phyloP scores from a whole-genome alignment of 2,329 filamentous ascomycete genomes.

The Teratosphaeria destructans region DNA sequence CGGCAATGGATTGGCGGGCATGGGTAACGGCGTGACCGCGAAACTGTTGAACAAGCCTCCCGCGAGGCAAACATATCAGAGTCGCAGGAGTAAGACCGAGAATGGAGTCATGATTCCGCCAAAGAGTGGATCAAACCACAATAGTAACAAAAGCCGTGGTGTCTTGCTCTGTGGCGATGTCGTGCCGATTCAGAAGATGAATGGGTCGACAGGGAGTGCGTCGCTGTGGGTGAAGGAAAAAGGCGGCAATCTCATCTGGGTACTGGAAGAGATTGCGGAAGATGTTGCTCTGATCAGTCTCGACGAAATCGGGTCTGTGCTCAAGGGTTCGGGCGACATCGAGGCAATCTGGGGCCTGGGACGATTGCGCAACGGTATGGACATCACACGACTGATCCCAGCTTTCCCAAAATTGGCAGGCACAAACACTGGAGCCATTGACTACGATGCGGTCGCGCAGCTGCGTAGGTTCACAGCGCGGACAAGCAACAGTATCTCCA shows the following conservation, averaged over 20 bases:
- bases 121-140: slow-evolving; percentile 45
- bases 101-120: slow-evolving; percentile 44
- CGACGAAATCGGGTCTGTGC: slow-evolving; percentile 66
- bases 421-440: slow-evolving; percentile 60
- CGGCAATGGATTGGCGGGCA: slow-evolving; percentile 39
- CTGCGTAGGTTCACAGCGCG: slow-evolving; percentile 76
- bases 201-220: slow-evolving; percentile 81
- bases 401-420: slow-evolving; percentile 68
- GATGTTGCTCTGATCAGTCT: slow-evolving; percentile 71
- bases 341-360: slow-evolving; percentile 77
- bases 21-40: slow-evolving; percentile 79
- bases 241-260: slow-evolving; percentile 86
- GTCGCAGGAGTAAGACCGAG: slow-evolving; percentile 54
- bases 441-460: slow-evolving; percentile 64
- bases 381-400: slow-evolving; percentile 70
- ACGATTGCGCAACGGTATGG: slow-evolving; percentile 54
- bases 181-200: slow-evolving; percentile 94
- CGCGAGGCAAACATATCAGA: slow-evolving; percentile 42
- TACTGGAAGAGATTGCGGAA: slow-evolving; percentile 93
- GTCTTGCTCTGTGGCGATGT: slow-evolving; percentile 93
- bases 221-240: slow-evolving; percentile 99
- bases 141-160: slow-evolving; percentile 67
- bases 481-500: slow-evolving; percentile 65
- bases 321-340: slow-evolving; percentile 62
- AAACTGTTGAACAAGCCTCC: slow-evolving; percentile 75